Percentiles rank a stretch among this genome's conserved stretches.
Evolutionary conservation across 768 basidiomycete species (phyloP).

Genomic region (Lepiota brunneoincarnata): DNA sequence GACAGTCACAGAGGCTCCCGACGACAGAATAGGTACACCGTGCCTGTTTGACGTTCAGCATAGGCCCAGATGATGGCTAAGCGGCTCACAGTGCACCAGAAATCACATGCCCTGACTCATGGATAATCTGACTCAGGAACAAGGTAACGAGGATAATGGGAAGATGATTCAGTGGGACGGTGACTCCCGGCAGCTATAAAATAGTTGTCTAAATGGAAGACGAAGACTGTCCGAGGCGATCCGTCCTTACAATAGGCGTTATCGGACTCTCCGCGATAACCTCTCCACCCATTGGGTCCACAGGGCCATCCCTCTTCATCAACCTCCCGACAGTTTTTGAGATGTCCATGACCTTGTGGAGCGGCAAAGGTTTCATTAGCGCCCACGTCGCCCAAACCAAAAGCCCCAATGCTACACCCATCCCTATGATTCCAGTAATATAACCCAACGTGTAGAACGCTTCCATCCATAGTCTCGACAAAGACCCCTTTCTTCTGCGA

Average conservation of each 20-base stretch:
- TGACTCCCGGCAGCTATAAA: constrained; percentile 76
- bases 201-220: not conserved
- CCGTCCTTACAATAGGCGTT: constrained; percentile 3
- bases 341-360: not conserved
- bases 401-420: constrained; percentile 1
- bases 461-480: constrained; percentile 1
- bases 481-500: not conserved
- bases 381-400: constrained; percentile 8
- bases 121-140: constrained; percentile 63
- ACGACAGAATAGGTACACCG: constrained; percentile 55
- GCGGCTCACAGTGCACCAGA: constrained; percentile 66
- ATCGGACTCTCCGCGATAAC: not conserved
- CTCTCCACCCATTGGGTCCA: not conserved
- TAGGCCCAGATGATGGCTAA: not conserved
- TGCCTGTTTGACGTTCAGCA: constrained; percentile 42
- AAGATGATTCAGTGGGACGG: constrained; percentile 70
- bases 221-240: too few species aligned
- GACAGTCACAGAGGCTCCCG: constrained; percentile 59
- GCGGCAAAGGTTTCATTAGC: not conserved
- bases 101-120: constrained; percentile 80
- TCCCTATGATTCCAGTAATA: constrained; percentile 1
- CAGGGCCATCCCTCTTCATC: not conserved
- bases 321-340: not conserved
- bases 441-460: constrained; percentile 7
- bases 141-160: constrained; percentile 64